A percentile compares a stretch with the other conserved stretches of the same genome.
Conservation (phyloP, 495 filamentous ascomycete genomes). For the Xanthoparmelia taractica region DNA sequence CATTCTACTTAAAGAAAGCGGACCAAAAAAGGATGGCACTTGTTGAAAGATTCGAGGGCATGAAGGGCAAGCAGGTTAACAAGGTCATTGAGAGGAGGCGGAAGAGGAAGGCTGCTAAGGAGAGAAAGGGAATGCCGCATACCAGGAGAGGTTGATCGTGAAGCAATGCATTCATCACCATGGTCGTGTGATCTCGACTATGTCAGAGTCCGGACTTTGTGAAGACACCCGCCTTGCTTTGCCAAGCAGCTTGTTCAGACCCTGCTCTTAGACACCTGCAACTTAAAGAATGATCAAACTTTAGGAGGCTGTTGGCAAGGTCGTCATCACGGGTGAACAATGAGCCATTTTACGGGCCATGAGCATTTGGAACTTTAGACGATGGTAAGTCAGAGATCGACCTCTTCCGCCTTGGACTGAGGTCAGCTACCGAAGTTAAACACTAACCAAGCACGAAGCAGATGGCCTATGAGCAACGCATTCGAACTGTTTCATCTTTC, state of each 20-base stretch:
- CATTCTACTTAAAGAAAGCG: conserved; percentile 83
- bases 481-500: not conserved
- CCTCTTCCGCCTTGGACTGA: not conserved
- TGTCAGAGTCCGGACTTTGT: not conserved
- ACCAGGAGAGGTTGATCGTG: conserved; percentile 45
- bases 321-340: not conserved
- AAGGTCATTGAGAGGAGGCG: conserved; percentile 70
- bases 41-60: conserved; percentile 64
- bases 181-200: not conserved
- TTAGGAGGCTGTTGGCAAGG: not conserved
- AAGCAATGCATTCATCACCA: not conserved
- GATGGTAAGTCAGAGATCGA: not conserved
- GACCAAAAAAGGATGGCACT: conserved; percentile 81
- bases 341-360: not conserved
- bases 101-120: conserved; percentile 74
- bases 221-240: not conserved
- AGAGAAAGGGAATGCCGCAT: conserved; percentile 71
- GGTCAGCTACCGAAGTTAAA: not conserved
- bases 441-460: not conserved
- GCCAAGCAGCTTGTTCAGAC: not conserved
- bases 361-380: not conserved
- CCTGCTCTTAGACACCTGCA: not conserved
- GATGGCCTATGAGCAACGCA: not conserved
- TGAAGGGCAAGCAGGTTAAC: conserved; percentile 75
- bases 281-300: not conserved